Conservation (phyloP, 768 basidiomycete genomes). For the Naganishia onofrii region DNA sequence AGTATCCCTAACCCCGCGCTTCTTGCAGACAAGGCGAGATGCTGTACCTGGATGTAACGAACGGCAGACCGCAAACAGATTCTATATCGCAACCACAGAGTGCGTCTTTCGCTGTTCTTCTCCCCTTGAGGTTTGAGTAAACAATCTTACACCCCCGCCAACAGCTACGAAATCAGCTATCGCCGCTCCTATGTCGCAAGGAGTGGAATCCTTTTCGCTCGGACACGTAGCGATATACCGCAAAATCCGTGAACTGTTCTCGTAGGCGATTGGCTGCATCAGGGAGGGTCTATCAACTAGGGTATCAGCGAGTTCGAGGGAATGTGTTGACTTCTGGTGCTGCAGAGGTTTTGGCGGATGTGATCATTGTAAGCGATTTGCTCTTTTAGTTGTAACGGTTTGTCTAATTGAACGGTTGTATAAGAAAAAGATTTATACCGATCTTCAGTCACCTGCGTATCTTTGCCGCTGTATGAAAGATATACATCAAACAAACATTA, state of each 20-base stretch:
- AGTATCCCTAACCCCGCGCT: not conserved
- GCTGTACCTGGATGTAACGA: not conserved
- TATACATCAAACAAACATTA: no score
- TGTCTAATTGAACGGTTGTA: not conserved
- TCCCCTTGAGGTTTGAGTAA: not conserved
- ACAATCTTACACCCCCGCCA: not conserved
- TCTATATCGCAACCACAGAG: not conserved
- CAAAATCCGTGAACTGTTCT: conserved; percentile 1
- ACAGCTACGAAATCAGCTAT: not conserved
- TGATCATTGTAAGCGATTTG: not conserved
- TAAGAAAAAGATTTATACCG: no score
- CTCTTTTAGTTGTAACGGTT: not conserved
- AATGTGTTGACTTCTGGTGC: no score
- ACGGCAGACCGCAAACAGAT: not conserved
- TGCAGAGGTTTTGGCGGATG: no score
- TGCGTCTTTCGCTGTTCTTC: not conserved
- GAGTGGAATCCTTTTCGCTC: not conserved
- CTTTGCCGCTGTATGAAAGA: no score
- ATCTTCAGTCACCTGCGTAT: no score
- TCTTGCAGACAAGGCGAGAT: conserved; percentile 2
- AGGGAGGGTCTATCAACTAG: not conserved
- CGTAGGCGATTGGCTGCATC: not conserved
- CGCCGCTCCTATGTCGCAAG: not conserved
- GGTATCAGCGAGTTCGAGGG: no score
- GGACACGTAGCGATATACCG: conserved; percentile 15